phyloP scores from a whole-genome alignment of 192 early-diverging fungal species.

The Podila minutissima region DNA sequence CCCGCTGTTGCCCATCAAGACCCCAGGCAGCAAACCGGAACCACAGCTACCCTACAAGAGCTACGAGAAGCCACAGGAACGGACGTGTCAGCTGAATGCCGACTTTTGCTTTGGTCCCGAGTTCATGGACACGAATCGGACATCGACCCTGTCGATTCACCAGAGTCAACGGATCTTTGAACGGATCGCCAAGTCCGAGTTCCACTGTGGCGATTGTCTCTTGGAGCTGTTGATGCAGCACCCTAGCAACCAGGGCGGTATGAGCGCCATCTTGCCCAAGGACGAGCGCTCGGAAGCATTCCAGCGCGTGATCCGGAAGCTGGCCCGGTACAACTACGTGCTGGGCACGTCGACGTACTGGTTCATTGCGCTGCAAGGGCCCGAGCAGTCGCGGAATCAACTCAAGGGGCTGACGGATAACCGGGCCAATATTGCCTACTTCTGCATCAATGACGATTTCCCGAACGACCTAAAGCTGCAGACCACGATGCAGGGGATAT shows the following conservation, averaged over 20 bases:
- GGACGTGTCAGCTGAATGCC: conserved; percentile 35
- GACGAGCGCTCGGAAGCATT: conserved; percentile 28
- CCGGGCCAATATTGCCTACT: conserved; percentile 16
- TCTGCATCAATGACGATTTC: conserved; percentile 49
- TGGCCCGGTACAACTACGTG: conserved; percentile 33
- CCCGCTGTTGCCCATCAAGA: not conserved
- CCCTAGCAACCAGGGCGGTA: conserved; percentile 7
- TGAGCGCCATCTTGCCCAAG: conserved; percentile 28
- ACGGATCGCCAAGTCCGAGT: conserved; percentile 27
- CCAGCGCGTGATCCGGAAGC: conserved; percentile 3
- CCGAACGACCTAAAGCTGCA: conserved; percentile 12
- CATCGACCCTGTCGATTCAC: not conserved
- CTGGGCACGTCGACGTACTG: conserved; percentile 41
- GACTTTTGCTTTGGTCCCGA: conserved; percentile 43
- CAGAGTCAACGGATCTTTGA: conserved; percentile 22
- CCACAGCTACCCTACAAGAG: conserved; percentile 30
- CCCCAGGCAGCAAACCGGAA: not conserved
- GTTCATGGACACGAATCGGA: conserved; percentile 12
- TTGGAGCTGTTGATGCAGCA: conserved; percentile 43
- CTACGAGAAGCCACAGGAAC: conserved; percentile 20
- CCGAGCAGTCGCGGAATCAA: conserved; percentile 1
- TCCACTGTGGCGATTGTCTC: conserved; percentile 52
- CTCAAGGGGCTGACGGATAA: conserved; percentile 6
- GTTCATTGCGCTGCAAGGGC: conserved; percentile 25
- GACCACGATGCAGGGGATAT: conserved; percentile 11